These are phyloP conservation scores for Candida silvatica DNA, from an alignment of 805 yeast genomes.

Conservation along the genomic window DNA sequence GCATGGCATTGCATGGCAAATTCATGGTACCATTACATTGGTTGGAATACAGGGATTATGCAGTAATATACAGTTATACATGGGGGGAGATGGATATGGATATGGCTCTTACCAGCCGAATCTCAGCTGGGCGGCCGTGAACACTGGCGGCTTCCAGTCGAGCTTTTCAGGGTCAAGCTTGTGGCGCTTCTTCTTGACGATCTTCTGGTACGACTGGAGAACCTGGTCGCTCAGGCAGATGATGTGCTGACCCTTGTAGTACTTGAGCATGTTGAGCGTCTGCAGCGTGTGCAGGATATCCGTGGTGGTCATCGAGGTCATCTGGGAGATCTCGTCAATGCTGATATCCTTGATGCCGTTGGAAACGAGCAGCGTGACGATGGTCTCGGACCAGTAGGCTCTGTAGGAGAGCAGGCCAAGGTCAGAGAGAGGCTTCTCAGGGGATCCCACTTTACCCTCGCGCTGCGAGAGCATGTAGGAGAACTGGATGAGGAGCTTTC, in stretches of 20 bases:
- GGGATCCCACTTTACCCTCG: conserved; percentile 90
- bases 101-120: conserved; percentile 96
- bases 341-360: conserved; percentile 41
- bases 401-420: conserved; percentile 88
- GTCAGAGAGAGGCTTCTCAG: conserved; percentile 95
- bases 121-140: conserved; percentile 90
- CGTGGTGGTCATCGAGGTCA: conserved; percentile 92
- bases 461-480: conserved; percentile 84
- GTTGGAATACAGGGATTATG: neutral
- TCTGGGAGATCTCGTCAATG: conserved; percentile 81
- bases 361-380: conserved; percentile 67
- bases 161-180: conserved; percentile 64
- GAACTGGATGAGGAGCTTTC: conserved; percentile 84
- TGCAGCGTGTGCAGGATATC: conserved; percentile 92
- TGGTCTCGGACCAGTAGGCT: conserved; percentile 93
- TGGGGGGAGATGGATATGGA: no score
- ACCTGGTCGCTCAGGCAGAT: conserved; percentile 82
- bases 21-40: neutral
- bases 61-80: no score
- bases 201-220: conserved; percentile 63
- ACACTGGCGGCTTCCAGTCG: conserved; percentile 92
- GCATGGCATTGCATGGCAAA: no score
- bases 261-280: conserved; percentile 80
- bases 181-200: conserved; percentile 59
- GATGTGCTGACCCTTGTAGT: conserved; percentile 92